Evolutionary conservation across 2,329 filamentous ascomycete genomes (phyloP).

Genomic region (Immersiporthe knoxdaviesiana): DNA sequence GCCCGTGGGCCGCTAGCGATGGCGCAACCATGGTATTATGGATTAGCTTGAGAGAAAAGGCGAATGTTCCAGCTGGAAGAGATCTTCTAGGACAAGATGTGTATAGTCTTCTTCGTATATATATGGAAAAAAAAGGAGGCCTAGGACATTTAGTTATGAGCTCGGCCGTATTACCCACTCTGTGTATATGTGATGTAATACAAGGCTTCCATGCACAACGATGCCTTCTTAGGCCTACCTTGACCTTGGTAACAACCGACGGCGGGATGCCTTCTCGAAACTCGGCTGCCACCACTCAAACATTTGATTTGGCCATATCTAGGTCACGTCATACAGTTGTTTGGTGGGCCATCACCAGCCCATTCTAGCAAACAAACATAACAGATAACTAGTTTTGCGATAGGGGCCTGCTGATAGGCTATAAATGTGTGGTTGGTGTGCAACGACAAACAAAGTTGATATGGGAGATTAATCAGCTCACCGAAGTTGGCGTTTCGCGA

Average conservation of each 20-base stretch:
- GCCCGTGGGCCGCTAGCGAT: background rate
- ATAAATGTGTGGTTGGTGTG: background rate
- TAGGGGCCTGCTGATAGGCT: background rate
- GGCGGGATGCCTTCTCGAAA: background rate
- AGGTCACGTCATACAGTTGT: background rate
- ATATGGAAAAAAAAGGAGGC: too few species aligned
- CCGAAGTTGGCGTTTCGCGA: background rate
- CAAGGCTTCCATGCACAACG: background rate
- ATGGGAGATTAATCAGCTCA: background rate
- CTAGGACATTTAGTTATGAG: too few species aligned
- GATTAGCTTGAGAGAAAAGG: too few species aligned
- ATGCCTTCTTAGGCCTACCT: background rate
- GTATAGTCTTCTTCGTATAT: too few species aligned
- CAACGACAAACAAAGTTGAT: background rate
- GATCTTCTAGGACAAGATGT: too few species aligned
- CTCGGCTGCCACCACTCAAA: background rate
- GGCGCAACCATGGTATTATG: background rate
- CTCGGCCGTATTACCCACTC: too few species aligned
- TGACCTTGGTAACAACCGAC: background rate
- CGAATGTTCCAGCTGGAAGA: background rate
- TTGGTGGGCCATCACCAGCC: background rate
- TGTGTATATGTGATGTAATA: background rate
- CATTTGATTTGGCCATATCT: background rate
- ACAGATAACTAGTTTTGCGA: too few species aligned
- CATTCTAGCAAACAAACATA: background rate